Conservation (phyloP, 2,329 filamentous ascomycete species). For the Colletotrichum orchidophilum region DNA sequence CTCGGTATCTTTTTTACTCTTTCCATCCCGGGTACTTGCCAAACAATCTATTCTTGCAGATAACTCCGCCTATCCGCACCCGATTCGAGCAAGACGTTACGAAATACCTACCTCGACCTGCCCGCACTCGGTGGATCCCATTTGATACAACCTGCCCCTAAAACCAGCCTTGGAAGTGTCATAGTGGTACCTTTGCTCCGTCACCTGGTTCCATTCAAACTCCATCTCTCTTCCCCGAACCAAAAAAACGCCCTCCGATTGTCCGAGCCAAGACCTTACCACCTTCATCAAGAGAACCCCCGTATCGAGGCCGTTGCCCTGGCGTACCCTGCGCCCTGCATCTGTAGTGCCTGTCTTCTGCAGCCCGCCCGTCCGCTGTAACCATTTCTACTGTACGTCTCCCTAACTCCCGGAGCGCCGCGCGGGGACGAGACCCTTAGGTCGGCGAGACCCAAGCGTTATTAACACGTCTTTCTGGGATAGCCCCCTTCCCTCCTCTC, state of each 20-base stretch:
- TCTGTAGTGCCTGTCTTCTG: slow-evolving; percentile 11
- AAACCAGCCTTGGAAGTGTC: neutral
- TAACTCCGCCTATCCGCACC: neutral
- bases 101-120: slow-evolving; percentile 8
- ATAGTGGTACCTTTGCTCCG: neutral
- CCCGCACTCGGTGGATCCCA: slow-evolving; percentile 20
- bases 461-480: neutral
- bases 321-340: neutral
- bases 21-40: neutral
- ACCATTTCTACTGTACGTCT: neutral
- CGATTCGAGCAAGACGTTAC: slow-evolving; percentile 27
- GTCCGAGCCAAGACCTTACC: too few relatives aligned
- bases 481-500: neutral
- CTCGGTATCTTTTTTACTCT: neutral
- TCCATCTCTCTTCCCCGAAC: slow-evolving; percentile 17
- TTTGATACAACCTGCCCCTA: neutral
- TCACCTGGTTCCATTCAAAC: neutral
- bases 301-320: slow-evolving; percentile 20
- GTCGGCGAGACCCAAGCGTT: slow-evolving; percentile 15
- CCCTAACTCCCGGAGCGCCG: slow-evolving; percentile 1
- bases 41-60: neutral
- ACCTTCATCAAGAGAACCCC: neutral
- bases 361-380: neutral
- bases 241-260: neutral
- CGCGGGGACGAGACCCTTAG: slow-evolving; percentile 15